phyloP scores from a whole-genome alignment of 2,329 filamentous ascomycete genomes.

The Penicillium sp. region DNA sequence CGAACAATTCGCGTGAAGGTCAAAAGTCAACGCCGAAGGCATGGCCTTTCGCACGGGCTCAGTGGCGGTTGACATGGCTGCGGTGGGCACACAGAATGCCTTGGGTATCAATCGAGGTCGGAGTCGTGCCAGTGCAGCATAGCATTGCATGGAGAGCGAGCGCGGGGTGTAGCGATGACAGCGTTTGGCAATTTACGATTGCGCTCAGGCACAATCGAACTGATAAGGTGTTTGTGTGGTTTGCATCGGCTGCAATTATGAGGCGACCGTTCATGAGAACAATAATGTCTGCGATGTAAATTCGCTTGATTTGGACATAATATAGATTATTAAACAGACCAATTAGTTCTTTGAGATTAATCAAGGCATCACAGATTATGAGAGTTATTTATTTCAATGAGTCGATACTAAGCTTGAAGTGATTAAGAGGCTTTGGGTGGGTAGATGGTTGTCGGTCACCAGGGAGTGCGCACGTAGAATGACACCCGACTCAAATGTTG shows the following conservation, averaged over 20 bases:
- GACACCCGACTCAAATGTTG: too few relatives aligned
- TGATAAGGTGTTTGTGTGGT: conserved; percentile 27
- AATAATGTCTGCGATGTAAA: neutral
- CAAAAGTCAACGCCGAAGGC: conserved; percentile 71
- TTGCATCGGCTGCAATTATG: conserved; percentile 13
- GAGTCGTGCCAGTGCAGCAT: conserved; percentile 8
- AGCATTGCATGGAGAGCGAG: conserved; percentile 22
- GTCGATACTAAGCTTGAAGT: too few relatives aligned
- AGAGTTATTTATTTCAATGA: too few relatives aligned
- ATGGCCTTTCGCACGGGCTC: conserved; percentile 33
- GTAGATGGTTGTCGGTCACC: too few relatives aligned
- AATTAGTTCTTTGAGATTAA: too few relatives aligned
- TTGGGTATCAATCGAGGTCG: neutral
- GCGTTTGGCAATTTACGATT: conserved; percentile 18
- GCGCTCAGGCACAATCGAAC: conserved; percentile 19
- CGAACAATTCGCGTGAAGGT: conserved; percentile 76
- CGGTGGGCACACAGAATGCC: conserved; percentile 4
- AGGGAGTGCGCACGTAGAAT: too few relatives aligned
- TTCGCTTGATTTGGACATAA: neutral
- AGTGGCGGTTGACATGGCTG: conserved; percentile 33
- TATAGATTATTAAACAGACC: too few relatives aligned
- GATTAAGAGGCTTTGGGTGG: too few relatives aligned
- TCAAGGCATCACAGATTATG: too few relatives aligned
- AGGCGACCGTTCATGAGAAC: neutral
- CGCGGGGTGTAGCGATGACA: conserved; percentile 2